Evolutionary conservation across 2,329 filamentous ascomycete genomes (phyloP).

Genomic region (Pseudonectria buxi): DNA sequence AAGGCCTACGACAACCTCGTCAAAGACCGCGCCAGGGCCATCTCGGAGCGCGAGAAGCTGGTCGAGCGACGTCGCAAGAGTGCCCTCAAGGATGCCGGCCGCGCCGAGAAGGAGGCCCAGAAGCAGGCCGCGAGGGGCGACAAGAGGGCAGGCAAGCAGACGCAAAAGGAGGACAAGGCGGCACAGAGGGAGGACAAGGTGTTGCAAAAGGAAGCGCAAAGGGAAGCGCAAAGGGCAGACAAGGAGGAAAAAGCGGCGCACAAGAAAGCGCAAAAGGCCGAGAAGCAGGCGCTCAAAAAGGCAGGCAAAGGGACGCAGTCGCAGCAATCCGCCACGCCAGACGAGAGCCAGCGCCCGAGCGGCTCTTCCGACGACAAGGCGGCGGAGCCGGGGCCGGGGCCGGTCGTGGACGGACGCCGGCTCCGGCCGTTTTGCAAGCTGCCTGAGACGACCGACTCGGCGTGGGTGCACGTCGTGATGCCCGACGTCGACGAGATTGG

Average conservation of each 20-base stretch:
- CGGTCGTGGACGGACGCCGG: too few relatives aligned
- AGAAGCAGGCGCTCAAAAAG: conserved; percentile 14
- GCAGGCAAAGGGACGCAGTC: conserved; percentile 11
- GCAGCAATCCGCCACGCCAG: too few relatives aligned
- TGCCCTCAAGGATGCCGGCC: conserved; percentile 34
- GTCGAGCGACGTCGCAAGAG: conserved; percentile 47
- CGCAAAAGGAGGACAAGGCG: conserved; percentile 24
- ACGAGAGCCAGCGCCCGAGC: too few relatives aligned
- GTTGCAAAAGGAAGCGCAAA: conserved; percentile 23
- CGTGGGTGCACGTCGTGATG: conserved; percentile 78
- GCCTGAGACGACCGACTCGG: conserved; percentile 56
- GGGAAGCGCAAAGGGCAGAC: conserved; percentile 24
- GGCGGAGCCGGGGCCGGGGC: conserved; percentile 1
- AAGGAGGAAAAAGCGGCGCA: conserved; percentile 21
- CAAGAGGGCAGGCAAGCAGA: conserved; percentile 23
- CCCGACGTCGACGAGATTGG: conserved; percentile 76
- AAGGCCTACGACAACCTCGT: conserved; percentile 61
- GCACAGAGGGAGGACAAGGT: too few relatives aligned
- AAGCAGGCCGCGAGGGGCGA: conserved; percentile 29
- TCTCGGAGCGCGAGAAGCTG: conserved; percentile 57
- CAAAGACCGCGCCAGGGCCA: conserved; percentile 58
- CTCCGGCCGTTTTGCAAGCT: conserved; percentile 75
- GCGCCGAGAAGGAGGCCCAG: conserved; percentile 33
- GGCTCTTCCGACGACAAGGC: too few relatives aligned
- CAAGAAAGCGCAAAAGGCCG: conserved; percentile 14